Evolutionary conservation across 2,329 filamentous ascomycete genomes (phyloP).

Genomic region (Thelonectria blattea): DNA sequence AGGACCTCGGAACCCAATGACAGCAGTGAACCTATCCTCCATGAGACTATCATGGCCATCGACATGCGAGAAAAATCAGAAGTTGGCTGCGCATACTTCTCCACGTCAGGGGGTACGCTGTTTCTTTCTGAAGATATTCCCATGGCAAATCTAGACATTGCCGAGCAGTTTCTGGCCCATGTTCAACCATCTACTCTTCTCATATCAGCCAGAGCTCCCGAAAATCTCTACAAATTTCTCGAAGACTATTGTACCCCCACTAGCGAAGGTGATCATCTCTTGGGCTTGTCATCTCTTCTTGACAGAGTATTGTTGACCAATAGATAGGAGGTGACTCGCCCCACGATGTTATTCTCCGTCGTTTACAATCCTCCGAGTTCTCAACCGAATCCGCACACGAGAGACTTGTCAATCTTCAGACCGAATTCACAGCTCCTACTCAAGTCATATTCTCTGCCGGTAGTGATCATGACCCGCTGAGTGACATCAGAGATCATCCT

Average conservation of each 20-base stretch:
- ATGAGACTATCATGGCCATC: slow-evolving; percentile 79
- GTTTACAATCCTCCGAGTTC: slow-evolving; percentile 76
- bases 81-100: slow-evolving; percentile 86
- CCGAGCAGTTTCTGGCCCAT: slow-evolving; percentile 66
- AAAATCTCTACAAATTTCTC: slow-evolving; percentile 43
- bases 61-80: slow-evolving; percentile 73
- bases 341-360: slow-evolving; percentile 58
- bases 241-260: slow-evolving; percentile 30
- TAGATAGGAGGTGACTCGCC: slow-evolving; percentile 5
- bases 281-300: background rate
- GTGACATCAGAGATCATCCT: slow-evolving; percentile 44
- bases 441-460: slow-evolving; percentile 31
- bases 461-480: slow-evolving; percentile 9
- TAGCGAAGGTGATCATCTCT: slow-evolving; percentile 16
- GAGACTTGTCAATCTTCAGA: slow-evolving; percentile 61
- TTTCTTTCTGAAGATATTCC: slow-evolving; percentile 79
- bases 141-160: slow-evolving; percentile 69
- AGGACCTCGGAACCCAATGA: slow-evolving; percentile 1
- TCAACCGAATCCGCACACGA: slow-evolving; percentile 68
- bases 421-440: slow-evolving; percentile 18
- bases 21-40: slow-evolving; percentile 21
- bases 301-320: slow-evolving; percentile 4
- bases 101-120: slow-evolving; percentile 71
- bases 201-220: slow-evolving; percentile 54
- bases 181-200: slow-evolving; percentile 62